phyloP scores from a whole-genome alignment of 305 asterid species.

The Rubia peregrina region DNA sequence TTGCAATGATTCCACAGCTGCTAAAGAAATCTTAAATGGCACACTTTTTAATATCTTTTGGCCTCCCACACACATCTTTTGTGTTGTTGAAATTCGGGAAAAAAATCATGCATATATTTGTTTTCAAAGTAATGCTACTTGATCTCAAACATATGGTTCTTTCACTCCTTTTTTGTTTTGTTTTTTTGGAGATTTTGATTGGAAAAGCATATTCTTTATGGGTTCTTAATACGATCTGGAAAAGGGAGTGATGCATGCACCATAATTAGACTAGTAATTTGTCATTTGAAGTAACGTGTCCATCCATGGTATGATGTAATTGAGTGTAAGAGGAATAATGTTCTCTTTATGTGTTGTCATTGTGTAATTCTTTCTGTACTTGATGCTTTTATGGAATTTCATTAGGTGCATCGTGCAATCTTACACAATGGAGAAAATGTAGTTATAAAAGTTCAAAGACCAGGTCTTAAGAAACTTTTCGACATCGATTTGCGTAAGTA shows the following conservation, averaged over 20 bases:
- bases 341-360: not conserved
- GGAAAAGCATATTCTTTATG: not conserved
- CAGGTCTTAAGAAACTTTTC: constrained; percentile 80
- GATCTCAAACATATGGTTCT: not conserved
- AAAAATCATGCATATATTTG: not conserved
- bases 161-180: not conserved
- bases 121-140: not conserved
- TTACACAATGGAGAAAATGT: constrained; percentile 87
- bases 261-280: not conserved
- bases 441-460: constrained; percentile 90
- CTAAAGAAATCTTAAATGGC: not conserved
- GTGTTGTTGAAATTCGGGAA: not conserved
- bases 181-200: not conserved
- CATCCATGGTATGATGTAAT: not conserved
- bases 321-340: not conserved
- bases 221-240: not conserved
- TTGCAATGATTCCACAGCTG: not conserved
- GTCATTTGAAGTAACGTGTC: not conserved
- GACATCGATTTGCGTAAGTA: constrained; percentile 89
- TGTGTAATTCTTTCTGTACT: constrained; percentile 16
- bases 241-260: not conserved
- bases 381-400: constrained; percentile 25
- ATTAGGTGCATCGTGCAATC: constrained; percentile 88
- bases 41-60: not conserved
- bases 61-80: not conserved